phyloP scores from a whole-genome alignment of 139 green algal genomes.

The Zygnema cylindricum region DNA sequence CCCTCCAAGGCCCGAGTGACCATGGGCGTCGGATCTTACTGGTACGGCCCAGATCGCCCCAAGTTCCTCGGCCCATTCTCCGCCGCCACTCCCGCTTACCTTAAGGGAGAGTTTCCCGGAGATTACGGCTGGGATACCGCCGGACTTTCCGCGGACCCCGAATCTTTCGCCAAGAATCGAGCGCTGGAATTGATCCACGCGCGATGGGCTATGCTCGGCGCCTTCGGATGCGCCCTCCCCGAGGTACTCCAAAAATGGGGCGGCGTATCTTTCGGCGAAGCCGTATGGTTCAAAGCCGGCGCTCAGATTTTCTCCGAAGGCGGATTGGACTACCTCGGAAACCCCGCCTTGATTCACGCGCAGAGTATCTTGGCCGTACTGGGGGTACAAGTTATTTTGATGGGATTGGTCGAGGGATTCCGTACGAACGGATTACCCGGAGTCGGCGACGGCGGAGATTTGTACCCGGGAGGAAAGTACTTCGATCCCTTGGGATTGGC shows the following conservation, averaged over 20 bases:
- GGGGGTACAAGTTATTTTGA: constrained; percentile 82
- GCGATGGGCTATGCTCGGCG: constrained; percentile 95
- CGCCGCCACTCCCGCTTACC: constrained; percentile 52
- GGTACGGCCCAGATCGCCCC: constrained; percentile 46
- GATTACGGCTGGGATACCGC: constrained; percentile 96
- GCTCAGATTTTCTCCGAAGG: constrained; percentile 81
- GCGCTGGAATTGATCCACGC: constrained; percentile 94
- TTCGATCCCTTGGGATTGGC: constrained; percentile 89
- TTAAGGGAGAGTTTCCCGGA: constrained; percentile 80
- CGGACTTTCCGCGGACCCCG: constrained; percentile 91
- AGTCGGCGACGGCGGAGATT: constrained; percentile 67
- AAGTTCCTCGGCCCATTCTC: constrained; percentile 63
- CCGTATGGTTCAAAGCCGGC: constrained; percentile 87
- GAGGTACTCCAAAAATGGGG: constrained; percentile 66
- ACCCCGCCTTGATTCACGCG: constrained; percentile 90
- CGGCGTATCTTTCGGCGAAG: constrained; percentile 32
- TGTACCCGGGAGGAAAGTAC: constrained; percentile 74
- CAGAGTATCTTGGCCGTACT: constrained; percentile 92
- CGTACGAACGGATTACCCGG: constrained; percentile 58
- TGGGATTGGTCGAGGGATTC: constrained; percentile 69
- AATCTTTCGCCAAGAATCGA: constrained; percentile 74
- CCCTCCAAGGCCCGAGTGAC: not conserved
- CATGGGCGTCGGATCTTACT: not conserved
- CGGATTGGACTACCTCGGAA: constrained; percentile 80
- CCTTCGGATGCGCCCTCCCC: constrained; percentile 85